A percentile compares a stretch with the other conserved stretches of the same genome.
phyloP scores from a whole-genome alignment of 1,284 basidiomycete species.

The Puccinia sorghi region DNA sequence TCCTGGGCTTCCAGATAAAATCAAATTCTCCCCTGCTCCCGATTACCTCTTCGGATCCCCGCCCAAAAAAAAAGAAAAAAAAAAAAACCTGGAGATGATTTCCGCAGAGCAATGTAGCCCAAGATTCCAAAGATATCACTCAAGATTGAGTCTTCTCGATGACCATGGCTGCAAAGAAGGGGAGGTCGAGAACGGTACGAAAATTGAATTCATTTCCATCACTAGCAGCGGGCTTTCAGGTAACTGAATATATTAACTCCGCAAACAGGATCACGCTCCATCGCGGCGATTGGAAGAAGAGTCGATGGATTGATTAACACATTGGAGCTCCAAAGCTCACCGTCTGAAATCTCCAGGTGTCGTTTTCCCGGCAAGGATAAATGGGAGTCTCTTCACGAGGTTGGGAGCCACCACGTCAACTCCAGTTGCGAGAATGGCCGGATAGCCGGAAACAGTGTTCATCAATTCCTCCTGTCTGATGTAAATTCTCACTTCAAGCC shows the following conservation, averaged over 20 bases:
- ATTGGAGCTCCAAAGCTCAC: constrained; percentile 4
- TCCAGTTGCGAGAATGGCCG: not conserved
- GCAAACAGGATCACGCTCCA: not conserved
- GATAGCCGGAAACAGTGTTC: not conserved
- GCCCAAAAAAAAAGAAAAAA: too few relatives aligned
- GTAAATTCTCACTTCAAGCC: not conserved
- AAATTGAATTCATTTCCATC: not conserved
- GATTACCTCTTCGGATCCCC: not conserved
- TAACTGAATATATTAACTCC: not conserved
- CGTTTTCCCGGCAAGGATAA: constrained; percentile 8
- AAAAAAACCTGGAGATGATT: constrained; percentile 1
- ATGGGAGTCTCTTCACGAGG: constrained; percentile 15
- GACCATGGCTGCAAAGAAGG: not conserved
- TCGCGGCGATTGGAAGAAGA: not conserved
- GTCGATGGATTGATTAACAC: constrained; percentile 9
- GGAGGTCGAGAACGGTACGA: constrained; percentile 4
- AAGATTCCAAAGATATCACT: not conserved
- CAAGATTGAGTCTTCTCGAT: not conserved
- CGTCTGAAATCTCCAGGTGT: not conserved
- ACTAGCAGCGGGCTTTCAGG: too few relatives aligned
- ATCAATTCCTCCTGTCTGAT: constrained; percentile 23
- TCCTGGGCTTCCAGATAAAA: not conserved
- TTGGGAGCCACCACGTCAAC: not conserved
- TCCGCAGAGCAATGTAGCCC: not conserved
- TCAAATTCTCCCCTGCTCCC: not conserved